These are phyloP conservation scores for Fusarium illudens DNA, from an alignment of 2,329 filamentous ascomycete species.

Conservation along the genomic window DNA sequence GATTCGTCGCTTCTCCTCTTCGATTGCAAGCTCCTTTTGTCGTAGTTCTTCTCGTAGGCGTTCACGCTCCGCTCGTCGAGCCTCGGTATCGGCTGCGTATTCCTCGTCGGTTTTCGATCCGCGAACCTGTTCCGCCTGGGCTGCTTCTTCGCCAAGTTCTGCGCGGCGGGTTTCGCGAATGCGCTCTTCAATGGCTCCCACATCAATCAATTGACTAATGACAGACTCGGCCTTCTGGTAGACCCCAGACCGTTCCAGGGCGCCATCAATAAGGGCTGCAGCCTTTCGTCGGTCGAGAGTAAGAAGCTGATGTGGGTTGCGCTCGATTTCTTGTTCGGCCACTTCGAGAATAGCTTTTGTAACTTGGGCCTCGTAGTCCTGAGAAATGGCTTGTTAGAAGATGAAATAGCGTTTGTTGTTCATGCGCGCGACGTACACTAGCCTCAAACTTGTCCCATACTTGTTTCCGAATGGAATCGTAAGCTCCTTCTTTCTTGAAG, in stretches of 20 bases:
- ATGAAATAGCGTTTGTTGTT: slow-evolving; percentile 31
- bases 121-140: slow-evolving; percentile 68
- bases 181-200: slow-evolving; percentile 71
- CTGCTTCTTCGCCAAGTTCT: slow-evolving; percentile 75
- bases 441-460: slow-evolving; percentile 78
- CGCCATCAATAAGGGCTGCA: slow-evolving; percentile 78
- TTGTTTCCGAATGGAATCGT: slow-evolving; percentile 79
- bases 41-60: slow-evolving; percentile 67
- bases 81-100: slow-evolving; percentile 73
- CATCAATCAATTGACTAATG: slow-evolving; percentile 73
- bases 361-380: slow-evolving; percentile 77
- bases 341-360: slow-evolving; percentile 73
- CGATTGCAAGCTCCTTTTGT: slow-evolving; percentile 65
- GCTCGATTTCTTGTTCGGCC: slow-evolving; percentile 77
- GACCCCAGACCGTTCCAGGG: slow-evolving; percentile 77
- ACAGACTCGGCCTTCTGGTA: slow-evolving; percentile 76
- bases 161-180: slow-evolving; percentile 73
- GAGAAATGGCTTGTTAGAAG: slow-evolving; percentile 1
- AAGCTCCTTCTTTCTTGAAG: slow-evolving; percentile 88
- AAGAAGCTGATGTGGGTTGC: slow-evolving; percentile 75
- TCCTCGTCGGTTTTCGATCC: slow-evolving; percentile 78
- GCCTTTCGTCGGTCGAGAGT: slow-evolving; percentile 78
- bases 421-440: slow-evolving; percentile 59
- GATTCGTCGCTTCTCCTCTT: slow-evolving; percentile 68
- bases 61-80: slow-evolving; percentile 67